These are phyloP conservation scores for Clitocybe nebularis DNA, from an alignment of 1,284 basidiomycete genomes.

Conservation along the genomic window DNA sequence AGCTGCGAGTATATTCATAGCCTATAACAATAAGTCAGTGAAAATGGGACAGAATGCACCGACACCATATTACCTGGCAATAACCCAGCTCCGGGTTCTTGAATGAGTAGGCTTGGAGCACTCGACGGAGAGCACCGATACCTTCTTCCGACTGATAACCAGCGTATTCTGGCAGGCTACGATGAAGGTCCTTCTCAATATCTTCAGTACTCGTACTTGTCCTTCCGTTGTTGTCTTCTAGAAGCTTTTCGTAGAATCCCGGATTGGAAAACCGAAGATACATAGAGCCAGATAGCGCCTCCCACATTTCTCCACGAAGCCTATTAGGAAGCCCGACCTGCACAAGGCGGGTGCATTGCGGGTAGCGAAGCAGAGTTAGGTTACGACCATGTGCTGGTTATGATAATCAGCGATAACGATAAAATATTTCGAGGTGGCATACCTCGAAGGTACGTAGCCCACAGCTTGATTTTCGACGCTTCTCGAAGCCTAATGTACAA, in stretches of 20 bases:
- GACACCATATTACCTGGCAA: conserved; percentile 52
- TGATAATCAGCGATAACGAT: conserved; percentile 1
- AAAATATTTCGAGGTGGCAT: conserved; percentile 19
- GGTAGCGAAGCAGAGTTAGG: conserved; percentile 90
- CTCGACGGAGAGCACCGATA: conserved; percentile 80
- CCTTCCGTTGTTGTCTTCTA: conserved; percentile 78
- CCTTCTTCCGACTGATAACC: conserved; percentile 91
- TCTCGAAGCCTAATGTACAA: conserved; percentile 70
- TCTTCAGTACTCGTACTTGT: conserved; percentile 93
- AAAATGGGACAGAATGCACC: not conserved
- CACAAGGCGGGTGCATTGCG: conserved; percentile 92
- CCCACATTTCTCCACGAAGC: conserved; percentile 97
- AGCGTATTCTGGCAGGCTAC: conserved; percentile 91
- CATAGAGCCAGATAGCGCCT: conserved; percentile 92
- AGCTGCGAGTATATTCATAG: conserved; percentile 92
- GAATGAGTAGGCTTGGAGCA: conserved; percentile 96
- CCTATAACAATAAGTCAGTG: conserved; percentile 43
- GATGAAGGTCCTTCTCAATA: conserved; percentile 98
- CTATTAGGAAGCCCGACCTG: conserved; percentile 97
- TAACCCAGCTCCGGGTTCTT: conserved; percentile 94
- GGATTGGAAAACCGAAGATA: conserved; percentile 89
- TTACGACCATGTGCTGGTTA: conserved; percentile 78
- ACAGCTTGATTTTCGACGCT: conserved; percentile 95
- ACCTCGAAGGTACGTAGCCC: conserved; percentile 88
- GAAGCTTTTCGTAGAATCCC: conserved; percentile 78